These are phyloP conservation scores for Sphagnum contortum DNA, from an alignment of 225 moss, liverwort and hornwort genomes.

Conservation along the genomic window DNA sequence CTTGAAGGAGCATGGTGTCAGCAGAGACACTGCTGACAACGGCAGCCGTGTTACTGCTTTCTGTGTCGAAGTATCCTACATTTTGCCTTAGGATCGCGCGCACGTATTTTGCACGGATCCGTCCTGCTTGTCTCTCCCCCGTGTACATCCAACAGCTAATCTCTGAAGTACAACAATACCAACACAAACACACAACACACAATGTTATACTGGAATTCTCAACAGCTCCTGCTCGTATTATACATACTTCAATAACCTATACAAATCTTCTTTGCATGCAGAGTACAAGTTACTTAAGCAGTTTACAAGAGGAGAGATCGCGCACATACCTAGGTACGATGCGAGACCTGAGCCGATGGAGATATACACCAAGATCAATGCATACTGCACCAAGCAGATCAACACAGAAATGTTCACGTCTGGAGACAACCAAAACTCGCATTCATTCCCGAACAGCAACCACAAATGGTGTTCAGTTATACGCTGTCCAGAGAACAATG, in stretches of 20 bases:
- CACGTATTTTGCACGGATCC: conserved; percentile 54
- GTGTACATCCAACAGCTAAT: conserved; percentile 80
- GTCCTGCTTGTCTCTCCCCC: conserved; percentile 63
- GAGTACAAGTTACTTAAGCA: background rate
- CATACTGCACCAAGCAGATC: conserved; percentile 13
- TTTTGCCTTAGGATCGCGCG: conserved; percentile 62
- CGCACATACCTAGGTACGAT: conserved; percentile 32
- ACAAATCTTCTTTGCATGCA: background rate
- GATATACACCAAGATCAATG: conserved; percentile 20
- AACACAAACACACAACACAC: background rate
- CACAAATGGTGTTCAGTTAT: background rate
- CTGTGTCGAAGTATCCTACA: conserved; percentile 59
- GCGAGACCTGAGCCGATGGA: conserved; percentile 21
- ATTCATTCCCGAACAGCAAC: background rate
- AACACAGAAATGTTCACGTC: background rate
- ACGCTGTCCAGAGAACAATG: conserved; percentile 1
- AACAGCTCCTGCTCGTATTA: background rate
- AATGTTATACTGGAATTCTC: background rate
- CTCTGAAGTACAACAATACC: conserved; percentile 35
- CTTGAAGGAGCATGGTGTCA: conserved; percentile 56
- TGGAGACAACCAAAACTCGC: background rate
- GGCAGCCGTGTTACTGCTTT: conserved; percentile 26
- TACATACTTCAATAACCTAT: background rate
- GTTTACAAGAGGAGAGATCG: background rate
- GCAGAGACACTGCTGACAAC: conserved; percentile 46